These are phyloP conservation scores for Hippophae tibetana DNA, from an alignment of 306 rosid species.

Conservation along the genomic window DNA sequence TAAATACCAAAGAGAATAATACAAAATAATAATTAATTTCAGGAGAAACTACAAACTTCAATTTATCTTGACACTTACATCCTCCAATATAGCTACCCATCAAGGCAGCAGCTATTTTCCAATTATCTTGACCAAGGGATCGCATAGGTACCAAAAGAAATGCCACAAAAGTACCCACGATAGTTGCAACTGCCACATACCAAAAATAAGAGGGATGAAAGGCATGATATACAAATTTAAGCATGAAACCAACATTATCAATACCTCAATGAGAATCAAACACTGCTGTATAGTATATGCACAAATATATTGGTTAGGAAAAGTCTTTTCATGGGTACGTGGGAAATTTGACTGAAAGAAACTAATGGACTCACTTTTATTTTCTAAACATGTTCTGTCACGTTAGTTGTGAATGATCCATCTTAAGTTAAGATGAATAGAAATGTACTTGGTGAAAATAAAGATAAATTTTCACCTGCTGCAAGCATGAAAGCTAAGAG, in stretches of 20 bases:
- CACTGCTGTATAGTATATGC: too few relatives aligned
- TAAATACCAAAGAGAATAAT: too few relatives aligned
- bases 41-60: not conserved
- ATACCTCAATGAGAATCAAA: too few relatives aligned
- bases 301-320: too few relatives aligned
- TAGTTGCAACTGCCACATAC: constrained; percentile 30
- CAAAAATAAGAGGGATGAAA: constrained; percentile 3
- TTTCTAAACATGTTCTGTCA: too few relatives aligned
- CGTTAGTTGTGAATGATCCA: not conserved
- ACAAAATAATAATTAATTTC: not conserved
- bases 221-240: not conserved
- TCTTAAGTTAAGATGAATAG: not conserved
- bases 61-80: constrained; percentile 26
- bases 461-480: constrained; percentile 28
- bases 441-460: not conserved
- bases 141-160: constrained; percentile 41
- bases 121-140: constrained; percentile 46
- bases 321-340: too few relatives aligned
- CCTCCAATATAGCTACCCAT: constrained; percentile 53
- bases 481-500: constrained; percentile 57
- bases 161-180: constrained; percentile 40
- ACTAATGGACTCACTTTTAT: too few relatives aligned
- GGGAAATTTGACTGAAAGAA: too few relatives aligned
- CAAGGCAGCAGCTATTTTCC: constrained; percentile 48
- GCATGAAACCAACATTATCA: not conserved